Evolutionary conservation across 108 stramenopile genomes (phyloP), one percentile per base, ranked within the genome.

Genomic region (Cyclotella sp.): DNA sequence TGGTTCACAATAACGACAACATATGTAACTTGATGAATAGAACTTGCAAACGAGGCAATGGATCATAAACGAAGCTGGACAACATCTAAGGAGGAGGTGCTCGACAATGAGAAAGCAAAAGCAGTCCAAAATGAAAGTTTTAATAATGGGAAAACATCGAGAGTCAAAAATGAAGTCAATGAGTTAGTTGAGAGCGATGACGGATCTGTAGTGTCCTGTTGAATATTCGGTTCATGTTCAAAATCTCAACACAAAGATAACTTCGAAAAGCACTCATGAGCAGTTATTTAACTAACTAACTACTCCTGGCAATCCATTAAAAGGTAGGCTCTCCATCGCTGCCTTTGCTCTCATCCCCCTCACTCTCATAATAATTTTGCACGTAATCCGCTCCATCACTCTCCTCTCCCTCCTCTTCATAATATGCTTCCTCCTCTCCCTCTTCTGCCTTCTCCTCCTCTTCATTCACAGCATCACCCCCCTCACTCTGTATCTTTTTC

Each of bases 41-140:
- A 68, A 81, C 78, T 91, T 19, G 94, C 91, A 34, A 95, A 95
- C 65, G 86, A 86, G 63, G 94, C 94, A 24, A 95, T 95, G 91
- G 90, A 92, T 78, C 77, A 81, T 21, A 45, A 61, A 39, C 18
- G 58, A 63, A 70, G 68, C 42, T 77, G 68, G 76, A 70, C 44
- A 15, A 77, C 76, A 18, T 77, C 76, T 14, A 21, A 51, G 16
- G 29, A 44, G 41, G 47, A 47, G 39, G 4, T 22, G 24, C 39
- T 52, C 51, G 10, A 26, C 11, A 28, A 53, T 44, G 54, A 13
- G 9, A 64, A 34, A 44, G 71, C 19, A 72, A 12, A 26, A 46
- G 70, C 43, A 72, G 58, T n/a, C 21, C 40, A n/a, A n/a, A 22
- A n/a, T 34, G 28, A 19, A 12, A 44, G 40, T 24, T n/a, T 1